Percentiles rank a stretch among this genome's conserved stretches.
These are phyloP conservation scores for Boletellus emodensis DNA, from an alignment of 768 basidiomycete genomes.

Conservation along the genomic window DNA sequence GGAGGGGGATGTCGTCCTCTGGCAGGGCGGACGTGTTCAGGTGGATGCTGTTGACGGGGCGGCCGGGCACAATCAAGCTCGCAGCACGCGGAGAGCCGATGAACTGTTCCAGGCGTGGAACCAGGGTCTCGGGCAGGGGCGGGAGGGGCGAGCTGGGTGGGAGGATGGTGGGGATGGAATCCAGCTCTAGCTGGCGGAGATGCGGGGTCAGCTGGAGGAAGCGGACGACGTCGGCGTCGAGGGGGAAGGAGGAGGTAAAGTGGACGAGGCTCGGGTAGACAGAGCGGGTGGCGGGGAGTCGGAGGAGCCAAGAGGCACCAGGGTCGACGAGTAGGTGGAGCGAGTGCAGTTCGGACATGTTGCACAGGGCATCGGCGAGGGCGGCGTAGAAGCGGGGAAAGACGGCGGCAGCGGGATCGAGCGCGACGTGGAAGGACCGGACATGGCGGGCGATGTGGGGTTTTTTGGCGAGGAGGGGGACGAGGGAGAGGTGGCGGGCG, in stretches of 20 bases:
- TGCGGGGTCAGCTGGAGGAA: conserved; percentile 57
- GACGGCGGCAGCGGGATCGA: conserved; percentile 39
- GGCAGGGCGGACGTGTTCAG: conserved; percentile 58
- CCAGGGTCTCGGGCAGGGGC: conserved; percentile 31
- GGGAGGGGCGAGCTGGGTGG: conserved; percentile 20
- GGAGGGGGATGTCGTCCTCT: conserved; percentile 49
- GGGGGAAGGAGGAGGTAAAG: conserved; percentile 57
- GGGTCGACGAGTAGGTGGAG: conserved; percentile 49
- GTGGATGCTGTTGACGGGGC: conserved; percentile 61
- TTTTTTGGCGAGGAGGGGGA: conserved; percentile 52
- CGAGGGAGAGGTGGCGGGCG: conserved; percentile 44
- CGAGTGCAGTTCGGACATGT: conserved; percentile 58
- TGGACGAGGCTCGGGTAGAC: conserved; percentile 46
- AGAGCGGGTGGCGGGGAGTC: conserved; percentile 16
- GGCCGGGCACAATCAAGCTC: conserved; percentile 54
- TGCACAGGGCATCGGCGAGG: conserved; percentile 50
- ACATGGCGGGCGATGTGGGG: conserved; percentile 61
- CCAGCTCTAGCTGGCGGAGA: conserved; percentile 57
- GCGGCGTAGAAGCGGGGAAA: conserved; percentile 45
- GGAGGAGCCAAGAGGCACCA: conserved; percentile 52
- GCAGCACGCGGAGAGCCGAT: conserved; percentile 58
- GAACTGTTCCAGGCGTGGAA: conserved; percentile 50
- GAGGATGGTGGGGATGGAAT: conserved; percentile 29
- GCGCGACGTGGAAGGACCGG: conserved; percentile 53
- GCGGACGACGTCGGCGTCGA: conserved; percentile 53